A percentile compares a stretch with the other conserved stretches of the same genome.
Evolutionary conservation across 2,329 filamentous ascomycete genomes (phyloP).

Genomic region (Hypomyces rosellus): DNA sequence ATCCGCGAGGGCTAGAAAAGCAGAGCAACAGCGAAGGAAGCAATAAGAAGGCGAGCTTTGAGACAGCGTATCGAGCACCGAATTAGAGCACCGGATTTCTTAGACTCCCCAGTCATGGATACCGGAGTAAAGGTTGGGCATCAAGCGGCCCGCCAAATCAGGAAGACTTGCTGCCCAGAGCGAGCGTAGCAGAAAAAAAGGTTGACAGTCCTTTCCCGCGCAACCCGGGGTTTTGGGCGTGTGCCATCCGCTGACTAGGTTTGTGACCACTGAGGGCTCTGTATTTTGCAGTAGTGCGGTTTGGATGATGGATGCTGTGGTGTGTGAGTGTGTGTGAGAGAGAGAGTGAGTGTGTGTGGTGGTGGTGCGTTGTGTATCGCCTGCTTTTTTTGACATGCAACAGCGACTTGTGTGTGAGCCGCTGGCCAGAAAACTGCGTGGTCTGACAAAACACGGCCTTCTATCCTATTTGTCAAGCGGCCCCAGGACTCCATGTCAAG

Average conservation of each 20-base stretch:
- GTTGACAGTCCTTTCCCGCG: conserved; percentile 8
- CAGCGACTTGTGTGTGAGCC: conserved; percentile 3
- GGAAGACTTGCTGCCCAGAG: conserved; percentile 8
- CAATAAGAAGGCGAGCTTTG: conserved; percentile 5
- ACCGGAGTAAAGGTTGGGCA: conserved; percentile 14
- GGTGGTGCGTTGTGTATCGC: conserved; percentile 4
- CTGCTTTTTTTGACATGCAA: conserved; percentile 6
- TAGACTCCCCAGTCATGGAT: neutral
- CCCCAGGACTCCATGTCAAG: neutral
- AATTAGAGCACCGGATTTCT: conserved; percentile 5
- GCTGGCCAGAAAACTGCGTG: neutral
- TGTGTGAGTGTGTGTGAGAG: neutral
- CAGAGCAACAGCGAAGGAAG: conserved; percentile 5
- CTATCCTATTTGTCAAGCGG: conserved; percentile 4
- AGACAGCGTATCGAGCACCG: conserved; percentile 3
- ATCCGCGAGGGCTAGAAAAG: conserved; percentile 5
- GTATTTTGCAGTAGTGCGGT: conserved; percentile 7
- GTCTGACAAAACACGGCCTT: conserved; percentile 5
- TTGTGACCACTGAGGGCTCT: conserved; percentile 9
- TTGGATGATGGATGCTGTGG: neutral
- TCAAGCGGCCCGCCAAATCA: conserved; percentile 11
- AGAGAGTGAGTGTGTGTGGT: neutral
- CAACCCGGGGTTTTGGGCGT: conserved; percentile 7
- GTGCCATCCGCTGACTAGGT: conserved; percentile 9
- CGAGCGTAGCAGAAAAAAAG: neutral